These are phyloP conservation scores for Suzukiozyma palmioleophila DNA, from an alignment of 1,139 yeast genomes.

Conservation along the genomic window DNA sequence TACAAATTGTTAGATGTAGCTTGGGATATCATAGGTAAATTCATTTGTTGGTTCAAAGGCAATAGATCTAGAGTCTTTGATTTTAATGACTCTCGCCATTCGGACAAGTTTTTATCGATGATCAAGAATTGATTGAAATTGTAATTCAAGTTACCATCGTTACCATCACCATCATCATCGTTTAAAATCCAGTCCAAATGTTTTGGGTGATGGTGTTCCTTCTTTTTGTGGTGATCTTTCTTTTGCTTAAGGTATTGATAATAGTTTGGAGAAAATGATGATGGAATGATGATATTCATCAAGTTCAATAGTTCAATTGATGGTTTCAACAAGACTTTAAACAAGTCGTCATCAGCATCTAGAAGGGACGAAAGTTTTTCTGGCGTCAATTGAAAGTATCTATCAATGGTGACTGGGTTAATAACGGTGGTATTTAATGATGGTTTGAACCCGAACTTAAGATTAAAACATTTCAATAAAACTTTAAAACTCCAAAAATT, in stretches of 20 bases:
- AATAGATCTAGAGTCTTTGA: constrained; percentile 23
- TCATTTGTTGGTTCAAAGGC: constrained; percentile 33
- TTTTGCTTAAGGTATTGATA: constrained; percentile 40
- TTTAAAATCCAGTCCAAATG: constrained; percentile 45
- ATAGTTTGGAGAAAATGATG: constrained; percentile 47
- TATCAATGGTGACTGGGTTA: constrained; percentile 47
- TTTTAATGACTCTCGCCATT: constrained; percentile 41
- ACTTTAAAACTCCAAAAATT: constrained; percentile 60
- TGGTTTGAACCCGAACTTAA: constrained; percentile 48
- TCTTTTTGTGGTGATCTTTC: constrained; percentile 14
- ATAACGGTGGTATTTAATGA: constrained; percentile 46
- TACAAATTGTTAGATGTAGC: constrained; percentile 26
- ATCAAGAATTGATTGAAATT: constrained; percentile 42
- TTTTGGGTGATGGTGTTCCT: constrained; percentile 22
- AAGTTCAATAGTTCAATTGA: constrained; percentile 44
- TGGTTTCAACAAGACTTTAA: constrained; percentile 37
- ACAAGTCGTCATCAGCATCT: constrained; percentile 31
- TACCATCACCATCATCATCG: constrained; percentile 49
- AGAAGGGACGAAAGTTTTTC: constrained; percentile 39
- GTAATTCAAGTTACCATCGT: constrained; percentile 47
- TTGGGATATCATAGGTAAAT: constrained; percentile 27
- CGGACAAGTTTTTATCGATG: constrained; percentile 40
- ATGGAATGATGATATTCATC: constrained; percentile 44
- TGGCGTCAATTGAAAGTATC: constrained; percentile 46
- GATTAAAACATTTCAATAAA: constrained; percentile 46